Base-by-base conservation (phyloP, 2,329 filamentous ascomycete genomes). In the Helminthosporium solani region DNA sequence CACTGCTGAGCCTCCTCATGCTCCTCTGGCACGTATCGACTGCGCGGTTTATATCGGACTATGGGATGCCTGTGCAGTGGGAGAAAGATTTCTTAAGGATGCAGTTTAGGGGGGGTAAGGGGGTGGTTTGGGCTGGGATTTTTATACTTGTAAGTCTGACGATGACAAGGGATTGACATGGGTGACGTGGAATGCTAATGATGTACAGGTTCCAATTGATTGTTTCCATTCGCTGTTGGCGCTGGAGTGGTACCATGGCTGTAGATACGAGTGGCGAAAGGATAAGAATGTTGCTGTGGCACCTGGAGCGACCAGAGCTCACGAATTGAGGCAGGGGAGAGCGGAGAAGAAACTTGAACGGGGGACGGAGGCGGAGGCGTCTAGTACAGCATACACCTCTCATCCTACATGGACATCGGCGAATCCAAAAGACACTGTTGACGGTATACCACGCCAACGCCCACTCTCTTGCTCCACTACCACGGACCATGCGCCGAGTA, bases 1-100 rank as follows among this genome's bases (percentile, higher is more conserved):
- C 53, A 2, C 43, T 57, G 14, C 50, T 55, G n/a, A 46, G 52
- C 14, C 42, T 53, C 2, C 53, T 56, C 23, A 49, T 56, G 27
- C 53, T 62, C 11, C 46, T 56, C 27, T 62, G 56, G 59, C 57
- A 60, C 35, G 49, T 54, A 33, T 53, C 49, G 4, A 55, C 49
- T 31, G 40, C 46, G 9, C 36, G 53, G 8, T 33, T 60, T 1
- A 39, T 53, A 23, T 49, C 57, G 19, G 37, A 52, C 16, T 56
- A 58, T 36, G 21, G 39, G 7, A 58, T 61, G 55, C 58, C 56
- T 1, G 7, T n/a, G 3, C 42, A 47, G n/a, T 57, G 55, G 53
- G 39, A 37, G 1, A 14, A 35, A 7, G 27, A 18, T 0, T 58
- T 58, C 27, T n/a, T 42, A 3, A 42, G 30, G 2, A 33, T 35